A percentile compares a stretch with the other conserved stretches of the same genome.
These are phyloP conservation scores for Sclerotiophoma versabilis DNA, from an alignment of 2,329 filamentous ascomycete species.

Conservation along the genomic window DNA sequence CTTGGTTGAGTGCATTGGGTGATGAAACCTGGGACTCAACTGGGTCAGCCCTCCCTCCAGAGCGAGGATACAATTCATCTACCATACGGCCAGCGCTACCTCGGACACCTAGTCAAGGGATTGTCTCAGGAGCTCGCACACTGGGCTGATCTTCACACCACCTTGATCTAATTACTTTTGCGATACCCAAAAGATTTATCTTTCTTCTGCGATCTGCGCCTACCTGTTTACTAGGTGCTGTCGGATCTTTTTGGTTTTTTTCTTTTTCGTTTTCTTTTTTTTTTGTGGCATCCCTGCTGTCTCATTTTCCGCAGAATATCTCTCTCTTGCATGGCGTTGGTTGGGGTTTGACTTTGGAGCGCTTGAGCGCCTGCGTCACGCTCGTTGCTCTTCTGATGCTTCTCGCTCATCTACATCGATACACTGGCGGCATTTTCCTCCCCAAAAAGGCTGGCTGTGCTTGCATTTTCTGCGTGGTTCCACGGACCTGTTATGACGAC, in stretches of 20 bases:
- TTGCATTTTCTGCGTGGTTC: constrained; percentile 24
- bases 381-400: constrained; percentile 38
- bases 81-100: constrained; percentile 41
- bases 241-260: constrained; percentile 7
- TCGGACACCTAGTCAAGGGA: constrained; percentile 49
- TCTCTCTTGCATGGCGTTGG: constrained; percentile 46
- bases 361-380: constrained; percentile 35
- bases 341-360: constrained; percentile 22
- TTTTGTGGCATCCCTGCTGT: constrained; percentile 14
- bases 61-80: constrained; percentile 42
- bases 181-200: constrained; percentile 48
- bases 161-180: constrained; percentile 36
- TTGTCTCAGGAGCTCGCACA: constrained; percentile 49
- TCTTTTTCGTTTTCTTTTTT: too few species aligned
- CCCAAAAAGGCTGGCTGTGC: constrained; percentile 38
- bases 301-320: constrained; percentile 19
- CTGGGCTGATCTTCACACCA: constrained; percentile 39
- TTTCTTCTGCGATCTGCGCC: constrained; percentile 17
- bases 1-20: constrained; percentile 84
- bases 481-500: constrained; percentile 14
- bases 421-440: constrained; percentile 35
- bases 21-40: constrained; percentile 69
- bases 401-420: constrained; percentile 14
- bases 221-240: constrained; percentile 5
- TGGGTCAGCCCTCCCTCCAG: constrained; percentile 41